These are phyloP conservation scores for Chondrostereum purpureum DNA, from an alignment of 1,284 basidiomycete species.

Conservation along the genomic window DNA sequence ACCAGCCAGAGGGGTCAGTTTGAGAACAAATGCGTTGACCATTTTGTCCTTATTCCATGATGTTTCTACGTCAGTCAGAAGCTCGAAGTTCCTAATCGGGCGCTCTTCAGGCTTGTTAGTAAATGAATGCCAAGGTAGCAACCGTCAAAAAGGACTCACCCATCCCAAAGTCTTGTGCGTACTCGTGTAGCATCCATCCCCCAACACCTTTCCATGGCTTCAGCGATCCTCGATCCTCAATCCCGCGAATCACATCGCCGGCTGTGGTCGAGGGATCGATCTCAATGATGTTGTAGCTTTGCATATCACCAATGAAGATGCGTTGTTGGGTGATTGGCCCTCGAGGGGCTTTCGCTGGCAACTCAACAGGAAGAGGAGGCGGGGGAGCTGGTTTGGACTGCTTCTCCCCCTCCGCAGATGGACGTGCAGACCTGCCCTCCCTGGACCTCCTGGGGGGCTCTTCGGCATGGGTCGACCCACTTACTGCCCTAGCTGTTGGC, in stretches of 20 bases:
- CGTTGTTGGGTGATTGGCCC: slow-evolving; percentile 47
- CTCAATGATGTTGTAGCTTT: slow-evolving; percentile 66
- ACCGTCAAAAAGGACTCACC: slow-evolving; percentile 39
- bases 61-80: slow-evolving; percentile 62
- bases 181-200: slow-evolving; percentile 75
- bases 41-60: slow-evolving; percentile 81
- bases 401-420: slow-evolving; percentile 21
- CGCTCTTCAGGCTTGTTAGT: slow-evolving; percentile 54
- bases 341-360: slow-evolving; percentile 9
- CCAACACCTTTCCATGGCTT: slow-evolving; percentile 48
- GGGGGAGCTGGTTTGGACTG: slow-evolving; percentile 14
- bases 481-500: slow-evolving; percentile 10
- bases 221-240: slow-evolving; percentile 57
- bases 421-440: slow-evolving; percentile 29
- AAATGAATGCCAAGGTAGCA: slow-evolving; percentile 5
- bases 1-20: slow-evolving; percentile 57
- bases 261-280: slow-evolving; percentile 56
- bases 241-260: slow-evolving; percentile 54
- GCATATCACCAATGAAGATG: slow-evolving; percentile 68
- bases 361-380: background rate
- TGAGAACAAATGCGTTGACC: slow-evolving; percentile 72
- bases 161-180: slow-evolving; percentile 81
- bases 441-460: background rate
- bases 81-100: slow-evolving; percentile 78
- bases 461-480: too few species aligned